Base-by-base conservation (phyloP, 139 green algal species). In the Chlorella sp. region DNA sequence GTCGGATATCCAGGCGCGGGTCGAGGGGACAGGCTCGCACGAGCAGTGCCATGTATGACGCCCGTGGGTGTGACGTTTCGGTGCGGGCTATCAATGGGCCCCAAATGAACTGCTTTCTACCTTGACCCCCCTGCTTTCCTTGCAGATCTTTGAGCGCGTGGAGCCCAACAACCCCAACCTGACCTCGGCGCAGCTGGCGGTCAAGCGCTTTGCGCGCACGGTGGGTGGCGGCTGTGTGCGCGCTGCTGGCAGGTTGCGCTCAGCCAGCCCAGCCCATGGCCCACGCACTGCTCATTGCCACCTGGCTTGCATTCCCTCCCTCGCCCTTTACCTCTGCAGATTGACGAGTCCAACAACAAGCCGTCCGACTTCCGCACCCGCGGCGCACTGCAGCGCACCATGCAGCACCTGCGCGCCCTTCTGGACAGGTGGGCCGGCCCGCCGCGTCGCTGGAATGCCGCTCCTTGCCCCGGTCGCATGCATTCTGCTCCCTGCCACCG, bases 191-290 rank as follows among this genome's bases (percentile, higher is more conserved):
- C 35, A 76, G 8, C 82, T 94, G 41, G 88, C 86, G 0, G 89
- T 95, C 25, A 96, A 91, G 58, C 88, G 91, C 40, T 94, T 94
- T 76, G 84, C 89, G 29, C 81, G 93, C 11, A 90, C 82, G 25
- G 79, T 88, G 56, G 31, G 76, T 48, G 45, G n/a, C n/a, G n/a
- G n/a, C n/a, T n/a, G n/a, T n/a, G n/a, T n/a, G n/a, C n/a, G n/a
- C n/a, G n/a, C n/a, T n/a, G n/a, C n/a, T n/a, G n/a, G n/a, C n/a
- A n/a, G n/a, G n/a, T n/a, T n/a, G n/a, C n/a, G n/a, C n/a, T n/a
- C n/a, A n/a, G n/a, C n/a, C n/a, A n/a, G n/a, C n/a, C n/a, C n/a
- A n/a, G n/a, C n/a, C n/a, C n/a, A n/a, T n/a, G n/a, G n/a, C n/a
- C n/a, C n/a, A n/a, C n/a, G n/a, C n/a, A n/a, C n/a, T n/a, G n/a